Evolutionary conservation across 768 basidiomycete species (phyloP).

Genomic region (Rhizopogon rudus): DNA sequence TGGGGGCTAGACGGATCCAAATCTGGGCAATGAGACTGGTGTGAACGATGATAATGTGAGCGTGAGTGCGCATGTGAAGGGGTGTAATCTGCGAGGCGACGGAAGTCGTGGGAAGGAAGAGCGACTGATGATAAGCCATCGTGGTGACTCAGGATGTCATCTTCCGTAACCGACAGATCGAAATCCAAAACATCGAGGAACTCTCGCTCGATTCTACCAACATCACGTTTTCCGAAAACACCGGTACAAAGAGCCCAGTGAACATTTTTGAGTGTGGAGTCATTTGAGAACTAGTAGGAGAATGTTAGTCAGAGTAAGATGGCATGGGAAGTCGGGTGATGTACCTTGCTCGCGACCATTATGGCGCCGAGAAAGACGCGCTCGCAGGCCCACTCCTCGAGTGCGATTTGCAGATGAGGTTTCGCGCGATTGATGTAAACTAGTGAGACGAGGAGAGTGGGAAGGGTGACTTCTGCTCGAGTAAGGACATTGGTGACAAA

Average conservation of each 20-base stretch:
- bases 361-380: constrained; percentile 89
- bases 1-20: constrained; percentile 38
- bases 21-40: constrained; percentile 32
- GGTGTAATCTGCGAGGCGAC: constrained; percentile 18
- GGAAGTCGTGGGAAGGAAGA: constrained; percentile 20
- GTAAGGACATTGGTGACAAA: constrained; percentile 65
- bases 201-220: constrained; percentile 78
- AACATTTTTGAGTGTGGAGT: constrained; percentile 85
- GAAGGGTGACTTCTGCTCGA: constrained; percentile 68
- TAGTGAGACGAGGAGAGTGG: constrained; percentile 64
- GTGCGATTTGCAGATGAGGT: constrained; percentile 74
- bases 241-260: constrained; percentile 88
- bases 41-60: constrained; percentile 12
- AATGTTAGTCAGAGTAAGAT: constrained; percentile 1
- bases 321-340: constrained; percentile 16
- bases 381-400: constrained; percentile 84
- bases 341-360: constrained; percentile 81
- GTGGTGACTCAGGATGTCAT: constrained; percentile 51
- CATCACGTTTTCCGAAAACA: constrained; percentile 76
- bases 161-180: constrained; percentile 60
- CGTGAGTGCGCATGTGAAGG: constrained; percentile 13
- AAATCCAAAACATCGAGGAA: constrained; percentile 78
- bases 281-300: constrained; percentile 65
- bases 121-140: constrained; percentile 27
- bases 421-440: constrained; percentile 76